A percentile compares a stretch with the other conserved stretches of the same genome.
These are phyloP conservation scores for Crithidia fasciculata DNA, from an alignment of 208 protist species.

Conservation along the genomic window DNA sequence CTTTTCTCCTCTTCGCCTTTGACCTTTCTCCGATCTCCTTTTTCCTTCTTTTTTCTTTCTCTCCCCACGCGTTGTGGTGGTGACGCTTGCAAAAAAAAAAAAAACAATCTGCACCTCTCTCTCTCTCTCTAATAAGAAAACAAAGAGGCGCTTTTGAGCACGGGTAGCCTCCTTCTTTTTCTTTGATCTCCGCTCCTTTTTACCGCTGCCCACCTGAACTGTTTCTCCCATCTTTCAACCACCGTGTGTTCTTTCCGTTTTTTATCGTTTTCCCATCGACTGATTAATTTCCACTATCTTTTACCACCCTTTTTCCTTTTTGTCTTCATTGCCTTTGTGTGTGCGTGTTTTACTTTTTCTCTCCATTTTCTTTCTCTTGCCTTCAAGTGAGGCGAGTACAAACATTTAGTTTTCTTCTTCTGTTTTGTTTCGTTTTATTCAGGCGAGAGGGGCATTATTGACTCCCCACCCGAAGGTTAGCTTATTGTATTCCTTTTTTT, in stretches of 20 bases:
- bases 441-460: too few species aligned
- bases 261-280: not conserved
- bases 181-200: not conserved
- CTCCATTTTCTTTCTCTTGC: slow-evolving; percentile 4
- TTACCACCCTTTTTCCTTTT: slow-evolving; percentile 10
- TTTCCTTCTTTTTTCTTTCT: not conserved
- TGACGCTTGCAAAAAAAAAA: too few species aligned
- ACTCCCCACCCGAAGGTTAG: too few species aligned
- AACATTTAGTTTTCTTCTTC: slow-evolving; percentile 1
- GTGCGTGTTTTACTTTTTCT: not conserved
- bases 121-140: not conserved
- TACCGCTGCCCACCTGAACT: not conserved
- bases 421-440: not conserved
- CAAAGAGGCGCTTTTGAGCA: not conserved
- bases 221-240: not conserved
- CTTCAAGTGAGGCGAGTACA: not conserved
- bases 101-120: too few species aligned
- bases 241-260: not conserved
- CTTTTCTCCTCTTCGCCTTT: not conserved
- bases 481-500: too few species aligned
- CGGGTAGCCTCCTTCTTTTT: not conserved
- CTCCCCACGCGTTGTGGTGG: not conserved
- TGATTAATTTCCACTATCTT: not conserved
- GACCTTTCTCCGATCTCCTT: not conserved
- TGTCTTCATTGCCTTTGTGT: slow-evolving; percentile 5